These are phyloP conservation scores for Colletotrichum cereale DNA, from an alignment of 2,329 filamentous ascomycete species.

Conservation along the genomic window DNA sequence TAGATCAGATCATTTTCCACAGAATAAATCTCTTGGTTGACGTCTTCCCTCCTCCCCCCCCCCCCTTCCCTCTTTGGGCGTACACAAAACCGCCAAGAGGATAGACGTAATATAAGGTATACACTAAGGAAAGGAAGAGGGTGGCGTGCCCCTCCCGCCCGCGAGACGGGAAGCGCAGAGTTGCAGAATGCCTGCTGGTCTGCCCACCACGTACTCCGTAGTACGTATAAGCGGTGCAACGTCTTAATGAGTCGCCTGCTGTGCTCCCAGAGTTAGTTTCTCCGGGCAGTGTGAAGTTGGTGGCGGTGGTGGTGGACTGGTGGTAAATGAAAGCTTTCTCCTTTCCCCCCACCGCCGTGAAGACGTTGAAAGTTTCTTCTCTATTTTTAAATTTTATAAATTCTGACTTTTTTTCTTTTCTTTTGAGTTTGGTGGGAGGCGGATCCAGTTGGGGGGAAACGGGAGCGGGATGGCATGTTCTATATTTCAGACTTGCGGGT, in stretches of 20 bases:
- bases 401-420: no score
- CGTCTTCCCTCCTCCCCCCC: background rate
- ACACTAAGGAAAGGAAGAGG: background rate
- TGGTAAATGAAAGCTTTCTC: background rate
- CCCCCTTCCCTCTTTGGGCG: no score
- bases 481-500: background rate
- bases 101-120: background rate
- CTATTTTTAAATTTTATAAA: no score
- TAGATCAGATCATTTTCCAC: background rate
- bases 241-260: background rate
- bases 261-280: background rate
- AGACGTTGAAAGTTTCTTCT: background rate
- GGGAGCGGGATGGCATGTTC: conserved; percentile 12
- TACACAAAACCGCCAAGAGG: background rate
- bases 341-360: background rate
- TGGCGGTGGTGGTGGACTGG: background rate
- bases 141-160: background rate
- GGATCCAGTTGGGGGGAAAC: background rate
- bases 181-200: background rate
- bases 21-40: background rate
- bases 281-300: background rate
- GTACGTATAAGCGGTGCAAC: conserved; percentile 1
- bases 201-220: background rate
- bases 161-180: background rate
- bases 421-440: background rate